Base-by-base conservation (phyloP, 2,329 filamentous ascomycete genomes). In the Aspergillus sojae region DNA sequence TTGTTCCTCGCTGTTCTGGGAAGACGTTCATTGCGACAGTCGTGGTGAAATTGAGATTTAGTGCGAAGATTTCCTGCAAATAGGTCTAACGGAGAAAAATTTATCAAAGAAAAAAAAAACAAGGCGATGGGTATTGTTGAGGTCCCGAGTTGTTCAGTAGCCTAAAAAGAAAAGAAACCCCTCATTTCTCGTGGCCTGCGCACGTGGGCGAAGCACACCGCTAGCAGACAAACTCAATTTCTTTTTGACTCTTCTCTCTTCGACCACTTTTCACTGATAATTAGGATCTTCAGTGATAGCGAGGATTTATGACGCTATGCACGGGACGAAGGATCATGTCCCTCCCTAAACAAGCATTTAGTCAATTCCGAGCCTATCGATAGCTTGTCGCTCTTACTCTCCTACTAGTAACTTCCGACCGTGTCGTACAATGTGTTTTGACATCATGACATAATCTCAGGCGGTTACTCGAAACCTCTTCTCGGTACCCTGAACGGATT, bases 1-100 rank as follows among this genome's bases (percentile, higher is more conserved):
- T 64, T 7, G 28, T 39, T 30, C 55, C 59, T 23, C 46, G 28
- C 16, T 62, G 54, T 14, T 64, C 62, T 28, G 62, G 7, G n/a
- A 64, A 64, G 28, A 64, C 59, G n/a, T 64, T 64, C 62, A 64
- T 64, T 57, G 19, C 36, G 34, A 34, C 26, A 11, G 28, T 39
- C 12, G 52, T 36, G 12, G 10, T 39, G 21, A 39, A 6, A 34
- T 14, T 36, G 34, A 14, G 14, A 39, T 39, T 26, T 3, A 54
- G 39, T 19, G 39, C 7, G 39, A 41, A 41, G 16, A 41, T n/a
- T 41, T n/a, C 39, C n/a, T 41, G 39, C 19, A 41, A 19, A n/a
- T 32, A 36, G 12, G 19, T 5, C 19, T 26, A 19, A 26, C 9
- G 52, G 26, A 36, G 21, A 2, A 26, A 26, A 4, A 23, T 26